These are phyloP conservation scores for Passiflora organensis DNA, from an alignment of 345 rosid species.

Conservation along the genomic window DNA sequence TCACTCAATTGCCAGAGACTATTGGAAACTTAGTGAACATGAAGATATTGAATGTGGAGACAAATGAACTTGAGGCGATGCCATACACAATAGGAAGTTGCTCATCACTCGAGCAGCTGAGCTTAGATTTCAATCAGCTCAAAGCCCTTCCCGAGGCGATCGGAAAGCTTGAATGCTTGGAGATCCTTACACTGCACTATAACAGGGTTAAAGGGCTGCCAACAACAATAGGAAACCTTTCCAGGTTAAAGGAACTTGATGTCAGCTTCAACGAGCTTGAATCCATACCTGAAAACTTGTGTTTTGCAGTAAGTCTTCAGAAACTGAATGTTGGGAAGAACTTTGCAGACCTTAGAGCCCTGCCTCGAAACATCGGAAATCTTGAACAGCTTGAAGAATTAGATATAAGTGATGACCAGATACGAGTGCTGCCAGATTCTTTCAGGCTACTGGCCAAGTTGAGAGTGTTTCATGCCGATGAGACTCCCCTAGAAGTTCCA, in stretches of 20 bases:
- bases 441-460: slow-evolving; percentile 45
- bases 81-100: slow-evolving; percentile 59
- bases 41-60: slow-evolving; percentile 44
- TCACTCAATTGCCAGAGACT: slow-evolving; percentile 39
- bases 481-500: slow-evolving; percentile 61
- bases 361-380: slow-evolving; percentile 59
- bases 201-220: slow-evolving; percentile 58
- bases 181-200: slow-evolving; percentile 52
- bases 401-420: slow-evolving; percentile 65
- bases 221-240: slow-evolving; percentile 48
- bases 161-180: slow-evolving; percentile 45
- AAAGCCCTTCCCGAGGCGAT: slow-evolving; percentile 66
- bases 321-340: slow-evolving; percentile 55
- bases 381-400: slow-evolving; percentile 66
- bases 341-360: slow-evolving; percentile 57
- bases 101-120: slow-evolving; percentile 40
- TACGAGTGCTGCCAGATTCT: slow-evolving; percentile 50
- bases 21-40: slow-evolving; percentile 42
- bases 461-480: slow-evolving; percentile 43
- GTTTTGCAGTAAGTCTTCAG: slow-evolving; percentile 39
- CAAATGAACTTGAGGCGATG: slow-evolving; percentile 56
- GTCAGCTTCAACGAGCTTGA: slow-evolving; percentile 65
- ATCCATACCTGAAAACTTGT: slow-evolving; percentile 49
- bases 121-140: slow-evolving; percentile 55
- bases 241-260: slow-evolving; percentile 54